Evolutionary conservation across 2,329 filamentous ascomycete genomes (phyloP).

Genomic region (Pseudogymnoascus sp.): DNA sequence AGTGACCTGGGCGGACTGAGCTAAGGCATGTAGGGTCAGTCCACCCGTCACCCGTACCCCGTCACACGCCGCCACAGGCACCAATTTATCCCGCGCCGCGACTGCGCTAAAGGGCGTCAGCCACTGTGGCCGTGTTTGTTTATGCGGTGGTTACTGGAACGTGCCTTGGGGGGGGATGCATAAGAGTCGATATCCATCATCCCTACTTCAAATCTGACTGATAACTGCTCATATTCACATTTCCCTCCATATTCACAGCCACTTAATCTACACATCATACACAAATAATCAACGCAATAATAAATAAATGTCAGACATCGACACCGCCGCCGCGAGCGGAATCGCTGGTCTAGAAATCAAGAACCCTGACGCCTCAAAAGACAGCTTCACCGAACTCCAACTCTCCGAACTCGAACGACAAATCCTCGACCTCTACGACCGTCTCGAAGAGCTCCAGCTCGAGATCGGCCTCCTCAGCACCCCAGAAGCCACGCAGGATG

Average conservation of each 20-base stretch:
- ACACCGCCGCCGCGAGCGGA: not conserved
- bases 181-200: not conserved
- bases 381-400: constrained; percentile 31
- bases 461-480: constrained; percentile 58
- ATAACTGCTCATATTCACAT: not conserved
- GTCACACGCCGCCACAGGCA: constrained; percentile 6
- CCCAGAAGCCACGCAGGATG: constrained; percentile 25
- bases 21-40: constrained; percentile 6
- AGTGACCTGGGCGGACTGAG: constrained; percentile 4
- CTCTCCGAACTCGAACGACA: constrained; percentile 59
- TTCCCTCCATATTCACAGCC: not conserved
- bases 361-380: not conserved
- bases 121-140: constrained; percentile 7
- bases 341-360: constrained; percentile 4
- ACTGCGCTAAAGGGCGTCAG: constrained; percentile 1
- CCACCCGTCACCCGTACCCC: constrained; percentile 2
- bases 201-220: not conserved
- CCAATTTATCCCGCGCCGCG: constrained; percentile 2
- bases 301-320: constrained; percentile 5
- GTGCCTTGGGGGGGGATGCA: not conserved
- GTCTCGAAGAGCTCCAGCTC: constrained; percentile 60
- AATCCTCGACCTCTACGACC: constrained; percentile 62
- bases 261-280: not conserved
- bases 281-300: not conserved
- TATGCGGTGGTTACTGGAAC: not conserved